Evolutionary conservation across 2,329 filamentous ascomycete genomes (phyloP), one percentile per base, ranked within the genome.

Genomic region (Sporothrix sp.): DNA sequence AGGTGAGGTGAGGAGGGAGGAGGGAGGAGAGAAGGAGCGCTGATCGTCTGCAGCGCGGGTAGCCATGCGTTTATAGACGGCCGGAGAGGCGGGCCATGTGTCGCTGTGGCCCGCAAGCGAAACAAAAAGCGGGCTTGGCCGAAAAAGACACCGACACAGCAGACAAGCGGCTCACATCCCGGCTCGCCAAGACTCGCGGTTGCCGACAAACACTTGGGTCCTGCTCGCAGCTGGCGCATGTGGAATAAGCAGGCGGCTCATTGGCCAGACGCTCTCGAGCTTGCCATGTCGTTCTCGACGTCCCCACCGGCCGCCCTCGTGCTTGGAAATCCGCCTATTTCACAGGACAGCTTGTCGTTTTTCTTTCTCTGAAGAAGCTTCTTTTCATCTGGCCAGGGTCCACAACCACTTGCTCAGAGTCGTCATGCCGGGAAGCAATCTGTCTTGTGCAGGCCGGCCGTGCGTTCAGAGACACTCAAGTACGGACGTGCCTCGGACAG

Each of bases 201-300:
- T n/a, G n/a, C n/a, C n/a, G n/a, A n/a, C n/a, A n/a, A n/a, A n/a
- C n/a, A n/a, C n/a, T n/a, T n/a, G n/a, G n/a, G n/a, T n/a, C n/a
- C n/a, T n/a, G n/a, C n/a, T n/a, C n/a, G n/a, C n/a, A n/a, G n/a
- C n/a, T n/a, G n/a, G n/a, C n/a, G n/a, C 48, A 50, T 50, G 48
- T 50, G 48, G 39, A 50, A 43, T 50, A 44, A 43, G 30, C 39
- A 36, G n/a, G 32, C 39, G 48, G 39, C 48, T 44, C 39, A 50
- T 50, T 50, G 48, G 48, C 16, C 32, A 30, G 20, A 11, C 10
- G 9, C 20, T 25, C 4, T 40, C 7, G 2, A 6, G 23, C 13
- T 13, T n/a, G 13, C 20, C 21, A 40, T 20, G 38, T 4, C 14
- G 16, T 36, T 36, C 14, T 18, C 14, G 3, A 36, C 16, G 7